Conservation (phyloP, 352 stramenopile genomes). For the Globisporangium emineosum region DNA sequence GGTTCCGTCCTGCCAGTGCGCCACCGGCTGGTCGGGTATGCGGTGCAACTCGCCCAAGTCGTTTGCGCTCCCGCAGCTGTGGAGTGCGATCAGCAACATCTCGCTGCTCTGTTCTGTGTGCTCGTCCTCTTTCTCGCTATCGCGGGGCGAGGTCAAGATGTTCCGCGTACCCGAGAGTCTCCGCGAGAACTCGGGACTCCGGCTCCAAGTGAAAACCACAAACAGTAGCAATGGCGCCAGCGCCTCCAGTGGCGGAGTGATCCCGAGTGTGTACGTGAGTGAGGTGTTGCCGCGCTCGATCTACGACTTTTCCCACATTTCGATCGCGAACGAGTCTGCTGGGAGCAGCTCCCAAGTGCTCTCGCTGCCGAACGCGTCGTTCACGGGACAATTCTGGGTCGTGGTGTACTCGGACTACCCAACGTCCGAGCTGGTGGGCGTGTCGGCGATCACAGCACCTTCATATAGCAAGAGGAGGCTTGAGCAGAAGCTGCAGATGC, state of each 20-base stretch:
- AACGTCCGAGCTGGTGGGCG: constrained; percentile 18
- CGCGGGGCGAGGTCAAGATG: constrained; percentile 48
- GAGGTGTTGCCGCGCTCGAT: constrained; percentile 65
- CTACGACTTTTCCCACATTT: constrained; percentile 75
- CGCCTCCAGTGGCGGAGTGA: constrained; percentile 16
- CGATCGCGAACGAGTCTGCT: constrained; percentile 19
- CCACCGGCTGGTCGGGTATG: constrained; percentile 56
- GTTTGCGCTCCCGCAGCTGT: constrained; percentile 58
- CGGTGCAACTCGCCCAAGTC: constrained; percentile 54
- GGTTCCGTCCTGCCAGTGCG: constrained; percentile 44
- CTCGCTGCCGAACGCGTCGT: constrained; percentile 43
- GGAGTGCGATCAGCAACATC: constrained; percentile 47
- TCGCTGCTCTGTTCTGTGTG: constrained; percentile 57
- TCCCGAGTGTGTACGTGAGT: constrained; percentile 68
- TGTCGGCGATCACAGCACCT: constrained; percentile 5
- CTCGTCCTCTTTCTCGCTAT: constrained; percentile 37
- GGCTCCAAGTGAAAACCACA: constrained; percentile 19
- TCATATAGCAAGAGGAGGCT: not conserved
- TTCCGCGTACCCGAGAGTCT: constrained; percentile 67
- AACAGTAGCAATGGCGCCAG: constrained; percentile 3
- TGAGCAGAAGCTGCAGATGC: not conserved
- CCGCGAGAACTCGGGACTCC: constrained; percentile 43
- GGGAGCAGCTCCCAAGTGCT: constrained; percentile 33
- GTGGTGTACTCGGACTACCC: constrained; percentile 68
- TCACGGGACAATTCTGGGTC: constrained; percentile 70